Evolutionary conservation across 345 rosid genomes (phyloP), one percentile per base, ranked within the genome.

Genomic region (Eucalyptus sp.): DNA sequence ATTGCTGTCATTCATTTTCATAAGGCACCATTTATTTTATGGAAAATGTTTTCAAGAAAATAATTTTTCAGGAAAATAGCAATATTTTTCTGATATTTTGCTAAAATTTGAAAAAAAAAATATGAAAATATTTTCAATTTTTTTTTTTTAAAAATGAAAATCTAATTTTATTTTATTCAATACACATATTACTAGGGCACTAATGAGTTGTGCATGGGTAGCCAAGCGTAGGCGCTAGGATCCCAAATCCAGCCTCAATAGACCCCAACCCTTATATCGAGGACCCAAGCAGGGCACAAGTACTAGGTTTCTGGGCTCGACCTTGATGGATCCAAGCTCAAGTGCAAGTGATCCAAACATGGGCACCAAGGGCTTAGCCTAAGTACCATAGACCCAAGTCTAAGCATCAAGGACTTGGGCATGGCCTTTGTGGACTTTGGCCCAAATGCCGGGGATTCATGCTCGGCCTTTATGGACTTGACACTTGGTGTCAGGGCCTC

Each of bases 251-350:
- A 68, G 0, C 43, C 5, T 64, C 22, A 0, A 66, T 7, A 13
- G 43, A 68, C 43, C 79, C 20, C 43, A 16, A 31, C 41, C 24
- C 9, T 3, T 8, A 12, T 15, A 11, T 5, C 3, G 2, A 14
- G 76, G 37, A 64, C 20, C 18, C 18, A 15, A 16, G 79, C 10
- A 64, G 3, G 22, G 79, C 79, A 66, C 0, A 18, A 5, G 11
- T 0, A 31, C 22, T 4, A 66, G 1, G 22, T 66, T 66, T 66
- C 41, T 0, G 0, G 11, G 79, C 4, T 66, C 12, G 5, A 16
- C 43, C 41, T 66, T 4, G 5, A 66, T 66, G 22, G 79, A 31
- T 37, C 11, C 6, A 4, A 14, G 16, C 41, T 66, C 22, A 31
- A 17, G 43, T 3, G 0, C 43, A 33, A 31, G 41, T 2, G 22